These are phyloP conservation scores for Blastobotrys robertii DNA, from an alignment of 805 yeast species.

Conservation along the genomic window DNA sequence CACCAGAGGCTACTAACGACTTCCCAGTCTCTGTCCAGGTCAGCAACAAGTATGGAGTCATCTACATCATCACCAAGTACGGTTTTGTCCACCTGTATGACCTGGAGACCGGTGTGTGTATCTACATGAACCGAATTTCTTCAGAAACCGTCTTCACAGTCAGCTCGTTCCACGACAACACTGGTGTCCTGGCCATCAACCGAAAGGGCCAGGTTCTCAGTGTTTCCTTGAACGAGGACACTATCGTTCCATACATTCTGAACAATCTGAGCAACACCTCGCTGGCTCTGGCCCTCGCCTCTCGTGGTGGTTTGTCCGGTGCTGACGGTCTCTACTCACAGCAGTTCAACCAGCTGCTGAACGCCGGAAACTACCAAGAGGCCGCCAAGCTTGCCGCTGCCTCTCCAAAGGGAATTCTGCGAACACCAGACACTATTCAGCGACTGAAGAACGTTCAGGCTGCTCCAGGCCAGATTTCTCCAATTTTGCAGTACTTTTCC, in stretches of 20 bases:
- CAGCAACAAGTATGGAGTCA: constrained; percentile 74
- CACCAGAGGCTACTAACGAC: constrained; percentile 91
- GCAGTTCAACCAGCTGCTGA: constrained; percentile 79
- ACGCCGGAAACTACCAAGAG: constrained; percentile 75
- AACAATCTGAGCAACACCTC: constrained; percentile 78
- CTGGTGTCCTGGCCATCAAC: constrained; percentile 89
- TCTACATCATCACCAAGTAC: constrained; percentile 84
- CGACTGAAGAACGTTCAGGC: constrained; percentile 85
- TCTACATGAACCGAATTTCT: constrained; percentile 92
- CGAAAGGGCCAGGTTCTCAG: constrained; percentile 92
- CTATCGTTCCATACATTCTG: constrained; percentile 81
- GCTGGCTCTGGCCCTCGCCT: constrained; percentile 77
- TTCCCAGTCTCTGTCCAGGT: constrained; percentile 92
- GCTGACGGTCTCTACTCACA: constrained; percentile 87
- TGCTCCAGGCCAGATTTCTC: constrained; percentile 90
- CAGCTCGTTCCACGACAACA: constrained; percentile 52
- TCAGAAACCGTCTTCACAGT: constrained; percentile 94
- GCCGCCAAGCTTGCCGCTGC: constrained; percentile 98
- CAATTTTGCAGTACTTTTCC: constrained; percentile 85
- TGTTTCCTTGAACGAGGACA: constrained; percentile 77
- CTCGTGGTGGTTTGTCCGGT: constrained; percentile 95
- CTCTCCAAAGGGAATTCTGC: constrained; percentile 64
- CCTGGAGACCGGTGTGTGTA: constrained; percentile 81
- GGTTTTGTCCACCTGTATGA: constrained; percentile 96
- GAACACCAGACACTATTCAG: constrained; percentile 91